These are phyloP conservation scores for Syncephalis plumigaleata DNA, from an alignment of 371 early-diverging fungal genomes.

Conservation along the genomic window DNA sequence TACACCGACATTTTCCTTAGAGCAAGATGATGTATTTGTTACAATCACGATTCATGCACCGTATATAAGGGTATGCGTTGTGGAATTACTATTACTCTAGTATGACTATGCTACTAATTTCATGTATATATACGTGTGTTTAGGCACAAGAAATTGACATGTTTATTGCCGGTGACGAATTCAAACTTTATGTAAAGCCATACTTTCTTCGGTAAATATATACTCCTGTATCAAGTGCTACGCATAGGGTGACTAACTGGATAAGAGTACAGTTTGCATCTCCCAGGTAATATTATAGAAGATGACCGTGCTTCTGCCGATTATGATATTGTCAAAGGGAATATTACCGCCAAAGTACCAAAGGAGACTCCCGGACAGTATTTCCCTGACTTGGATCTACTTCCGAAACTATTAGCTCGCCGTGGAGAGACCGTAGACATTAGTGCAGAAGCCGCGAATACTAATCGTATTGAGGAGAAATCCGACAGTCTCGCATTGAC, in stretches of 20 bases:
- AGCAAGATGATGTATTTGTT: conserved; percentile 59
- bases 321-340: conserved; percentile 65
- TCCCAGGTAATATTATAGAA: conserved; percentile 69
- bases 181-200: conserved; percentile 61
- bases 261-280: conserved; percentile 66
- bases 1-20: conserved; percentile 71
- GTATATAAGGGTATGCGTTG: conserved; percentile 59
- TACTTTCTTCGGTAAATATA: conserved; percentile 58
- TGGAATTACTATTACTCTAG: too few species aligned
- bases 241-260: too few species aligned
- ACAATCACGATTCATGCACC: conserved; percentile 60
- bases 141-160: conserved; percentile 75
- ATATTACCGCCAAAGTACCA: conserved; percentile 49
- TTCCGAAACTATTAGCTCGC: conserved; percentile 60
- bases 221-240: too few species aligned
- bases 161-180: conserved; percentile 48
- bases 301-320: conserved; percentile 67
- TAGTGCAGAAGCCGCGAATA: too few species aligned
- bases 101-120: neutral
- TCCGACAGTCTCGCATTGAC: too few species aligned
- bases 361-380: conserved; percentile 62
- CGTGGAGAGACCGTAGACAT: too few species aligned
- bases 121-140: conserved; percentile 7
- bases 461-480: too few species aligned
- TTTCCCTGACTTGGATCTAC: conserved; percentile 76